These are phyloP conservation scores for Exophiala lecanii-corni DNA, from an alignment of 2,329 filamentous ascomycete genomes.

Conservation along the genomic window DNA sequence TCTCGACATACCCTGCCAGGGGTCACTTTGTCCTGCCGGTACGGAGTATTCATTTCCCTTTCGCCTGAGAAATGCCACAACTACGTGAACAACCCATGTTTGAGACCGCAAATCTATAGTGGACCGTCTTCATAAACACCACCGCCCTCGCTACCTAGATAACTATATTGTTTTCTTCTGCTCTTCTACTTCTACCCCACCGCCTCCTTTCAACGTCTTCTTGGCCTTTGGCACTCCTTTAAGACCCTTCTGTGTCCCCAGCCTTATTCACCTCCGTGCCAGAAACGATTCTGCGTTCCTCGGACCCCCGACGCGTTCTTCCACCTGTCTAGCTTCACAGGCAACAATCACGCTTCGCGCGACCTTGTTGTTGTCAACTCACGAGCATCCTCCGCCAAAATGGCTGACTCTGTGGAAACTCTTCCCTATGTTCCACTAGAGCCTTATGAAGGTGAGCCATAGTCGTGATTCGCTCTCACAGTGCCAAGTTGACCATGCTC, in stretches of 20 bases:
- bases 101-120: not conserved
- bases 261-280: too few species aligned
- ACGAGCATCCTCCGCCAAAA: too few species aligned
- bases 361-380: too few species aligned
- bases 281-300: too few species aligned
- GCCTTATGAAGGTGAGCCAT: conserved; percentile 15
- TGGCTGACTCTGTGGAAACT: conserved; percentile 29
- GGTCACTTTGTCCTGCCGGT: too few species aligned
- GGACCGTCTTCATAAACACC: not conserved
- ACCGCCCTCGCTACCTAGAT: not conserved
- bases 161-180: not conserved
- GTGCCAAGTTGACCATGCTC: conserved; percentile 33
- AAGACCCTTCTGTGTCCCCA: not conserved
- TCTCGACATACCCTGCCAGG: not conserved
- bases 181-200: not conserved
- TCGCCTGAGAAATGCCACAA: not conserved
- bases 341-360: too few species aligned
- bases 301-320: too few species aligned
- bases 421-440: conserved; percentile 21
- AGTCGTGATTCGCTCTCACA: not conserved
- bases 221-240: not conserved
- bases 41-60: not conserved
- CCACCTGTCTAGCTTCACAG: too few species aligned
- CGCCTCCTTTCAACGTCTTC: not conserved
- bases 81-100: too few species aligned